Base-by-base conservation (phyloP, 306 rosid species). In the Calophaca sinica region DNA sequence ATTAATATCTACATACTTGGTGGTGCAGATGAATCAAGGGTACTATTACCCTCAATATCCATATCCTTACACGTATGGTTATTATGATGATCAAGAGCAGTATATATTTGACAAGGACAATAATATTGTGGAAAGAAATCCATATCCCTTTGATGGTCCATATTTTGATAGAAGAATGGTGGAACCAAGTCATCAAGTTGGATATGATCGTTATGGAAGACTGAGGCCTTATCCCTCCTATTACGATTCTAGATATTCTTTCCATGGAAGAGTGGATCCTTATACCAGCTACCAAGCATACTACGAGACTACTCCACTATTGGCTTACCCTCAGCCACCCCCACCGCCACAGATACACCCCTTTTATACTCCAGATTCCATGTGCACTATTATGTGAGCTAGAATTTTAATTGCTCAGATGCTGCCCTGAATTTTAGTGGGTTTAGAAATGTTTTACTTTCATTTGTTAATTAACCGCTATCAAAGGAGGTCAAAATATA, bases 61-160 rank as follows among this genome's bases (percentile, higher is more conserved):
- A n/a, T 5, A 69, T 28, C 29, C 32, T 41, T 36, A 75, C 80
- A 62, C 65, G 5, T 20, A 9, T 2, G n/a, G 31, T 58, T 20
- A 59, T 20, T 9, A 74, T 33, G 14, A 11, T 45, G 31, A 15
- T 48, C 54, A 38, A n/a, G 45, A 29, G 2, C 62, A 35, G 13
- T 13, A 0, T 9, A 62, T 70, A 61, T 14, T 28, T 44, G 82
- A 70, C 38, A 20, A 61, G 2, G 8, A 15, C 36, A 61, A 78
- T 3, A 70, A 70, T 7, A 42, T 70, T n/a, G 75, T 69, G 20
- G 82, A 70, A 38, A 69, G 46, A 39, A 78, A 78, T 50, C 81
- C 76, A 49, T 69, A 78, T 39, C 76, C 81, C 5, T 77, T 77
- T 61, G 81, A 69, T 50, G 81, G 70, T n/a, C 64, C 82, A 60